Evolutionary conservation across 1,284 basidiomycete genomes (phyloP).

Genomic region (Moesziomyces sp.): DNA sequence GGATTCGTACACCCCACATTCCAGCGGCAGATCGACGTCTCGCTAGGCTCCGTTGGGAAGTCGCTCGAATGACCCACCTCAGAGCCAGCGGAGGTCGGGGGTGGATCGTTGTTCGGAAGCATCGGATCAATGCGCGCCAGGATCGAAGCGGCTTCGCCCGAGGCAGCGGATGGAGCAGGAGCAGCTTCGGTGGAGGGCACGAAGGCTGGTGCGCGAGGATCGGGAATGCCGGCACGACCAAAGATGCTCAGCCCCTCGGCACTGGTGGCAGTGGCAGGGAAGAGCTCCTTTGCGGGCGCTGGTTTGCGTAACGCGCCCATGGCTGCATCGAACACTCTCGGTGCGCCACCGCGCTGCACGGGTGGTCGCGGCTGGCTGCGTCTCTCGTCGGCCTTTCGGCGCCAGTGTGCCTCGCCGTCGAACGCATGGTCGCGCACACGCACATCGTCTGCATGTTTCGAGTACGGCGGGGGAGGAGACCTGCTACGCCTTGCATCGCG

Average conservation of each 20-base stretch:
- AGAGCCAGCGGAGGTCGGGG: constrained; percentile 1
- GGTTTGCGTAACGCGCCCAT: constrained; percentile 13
- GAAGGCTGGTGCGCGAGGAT: constrained; percentile 60
- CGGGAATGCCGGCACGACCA: constrained; percentile 57
- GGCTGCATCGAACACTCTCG: constrained; percentile 21
- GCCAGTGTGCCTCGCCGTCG: constrained; percentile 32
- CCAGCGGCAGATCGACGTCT: constrained; percentile 58
- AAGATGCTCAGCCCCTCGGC: constrained; percentile 53
- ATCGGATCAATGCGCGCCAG: constrained; percentile 61
- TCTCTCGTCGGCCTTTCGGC: constrained; percentile 23
- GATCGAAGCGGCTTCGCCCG: constrained; percentile 34
- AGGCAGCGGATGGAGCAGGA: background rate
- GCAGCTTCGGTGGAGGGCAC: constrained; percentile 29
- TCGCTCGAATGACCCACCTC: constrained; percentile 13
- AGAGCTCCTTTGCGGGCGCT: constrained; percentile 13
- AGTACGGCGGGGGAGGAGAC: background rate
- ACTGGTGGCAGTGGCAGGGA: constrained; percentile 5
- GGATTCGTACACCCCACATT: constrained; percentile 62
- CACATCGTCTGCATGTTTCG: background rate
- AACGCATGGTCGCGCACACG: constrained; percentile 10
- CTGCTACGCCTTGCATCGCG: constrained; percentile 9
- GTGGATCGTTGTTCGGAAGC: constrained; percentile 54
- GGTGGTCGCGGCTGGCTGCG: constrained; percentile 23
- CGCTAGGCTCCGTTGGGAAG: constrained; percentile 53
- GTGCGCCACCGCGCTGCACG: constrained; percentile 4